These are phyloP conservation scores for Linnemannia hyalina DNA, from an alignment of 192 early-diverging fungal genomes.

Conservation along the genomic window DNA sequence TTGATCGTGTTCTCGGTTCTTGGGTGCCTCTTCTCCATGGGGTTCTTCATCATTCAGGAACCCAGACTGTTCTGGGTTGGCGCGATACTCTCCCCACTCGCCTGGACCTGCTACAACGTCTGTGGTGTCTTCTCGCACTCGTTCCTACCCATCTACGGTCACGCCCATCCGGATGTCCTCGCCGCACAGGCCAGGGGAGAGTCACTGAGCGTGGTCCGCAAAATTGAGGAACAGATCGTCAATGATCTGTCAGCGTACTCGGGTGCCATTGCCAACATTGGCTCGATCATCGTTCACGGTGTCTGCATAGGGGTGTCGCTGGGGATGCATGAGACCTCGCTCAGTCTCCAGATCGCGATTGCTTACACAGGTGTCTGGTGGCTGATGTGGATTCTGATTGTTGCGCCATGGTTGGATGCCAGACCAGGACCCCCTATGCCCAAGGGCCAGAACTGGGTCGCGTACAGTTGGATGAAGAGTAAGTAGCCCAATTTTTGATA, in stretches of 20 bases:
- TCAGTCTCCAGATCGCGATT: constrained; percentile 48
- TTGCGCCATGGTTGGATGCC: constrained; percentile 33
- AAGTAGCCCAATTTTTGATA: neutral
- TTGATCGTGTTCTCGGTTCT: constrained; percentile 34
- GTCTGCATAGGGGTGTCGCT: constrained; percentile 16
- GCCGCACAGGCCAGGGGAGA: neutral
- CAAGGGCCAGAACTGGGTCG: constrained; percentile 50
- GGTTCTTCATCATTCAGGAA: constrained; percentile 16
- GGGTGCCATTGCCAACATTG: constrained; percentile 8
- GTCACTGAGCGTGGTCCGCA: neutral
- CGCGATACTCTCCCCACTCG: constrained; percentile 30
- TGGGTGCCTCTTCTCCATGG: constrained; percentile 29
- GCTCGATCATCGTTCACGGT: constrained; percentile 12
- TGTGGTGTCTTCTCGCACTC: constrained; percentile 52
- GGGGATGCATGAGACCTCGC: neutral
- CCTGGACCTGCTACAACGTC: constrained; percentile 33
- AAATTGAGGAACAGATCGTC: constrained; percentile 12
- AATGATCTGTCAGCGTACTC: constrained; percentile 43
- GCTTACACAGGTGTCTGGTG: constrained; percentile 61
- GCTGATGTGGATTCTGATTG: constrained; percentile 45
- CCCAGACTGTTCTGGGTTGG: constrained; percentile 31
- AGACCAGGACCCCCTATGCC: constrained; percentile 59
- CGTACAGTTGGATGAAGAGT: constrained; percentile 44
- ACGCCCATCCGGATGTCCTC: constrained; percentile 38
- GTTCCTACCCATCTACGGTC: constrained; percentile 51